Evolutionary conservation across 2,329 filamentous ascomycete species (phyloP).

Genomic region (Hypoxylon sp.): DNA sequence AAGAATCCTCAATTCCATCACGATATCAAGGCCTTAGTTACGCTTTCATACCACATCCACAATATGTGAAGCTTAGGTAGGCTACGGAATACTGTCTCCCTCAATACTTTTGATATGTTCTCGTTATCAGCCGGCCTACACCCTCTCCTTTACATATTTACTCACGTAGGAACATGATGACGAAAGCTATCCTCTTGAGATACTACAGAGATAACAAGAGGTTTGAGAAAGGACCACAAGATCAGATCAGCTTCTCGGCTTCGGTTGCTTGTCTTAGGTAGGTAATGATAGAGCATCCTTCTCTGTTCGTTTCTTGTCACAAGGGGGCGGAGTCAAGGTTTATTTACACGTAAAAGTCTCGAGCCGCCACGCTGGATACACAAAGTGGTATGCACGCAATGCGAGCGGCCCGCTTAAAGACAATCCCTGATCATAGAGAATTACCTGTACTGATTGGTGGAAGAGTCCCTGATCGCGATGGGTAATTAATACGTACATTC

Average conservation of each 20-base stretch:
- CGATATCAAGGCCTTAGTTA: background rate
- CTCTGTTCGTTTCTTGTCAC: conserved; percentile 27
- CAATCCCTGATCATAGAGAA: conserved; percentile 4
- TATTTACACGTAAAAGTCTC: conserved; percentile 15
- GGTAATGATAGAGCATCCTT: conserved; percentile 17
- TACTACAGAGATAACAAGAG: conserved; percentile 7
- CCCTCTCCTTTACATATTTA: background rate
- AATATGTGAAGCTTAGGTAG: background rate
- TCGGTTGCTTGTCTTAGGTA: conserved; percentile 9
- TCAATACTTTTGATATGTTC: background rate
- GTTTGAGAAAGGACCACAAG: conserved; percentile 20
- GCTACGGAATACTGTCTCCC: background rate
- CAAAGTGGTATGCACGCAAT: conserved; percentile 33
- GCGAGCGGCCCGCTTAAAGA: conserved; percentile 31
- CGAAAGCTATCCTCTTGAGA: background rate
- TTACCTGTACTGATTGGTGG: conserved; percentile 21
- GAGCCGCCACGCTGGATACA: conserved; percentile 37
- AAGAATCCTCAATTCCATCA: background rate
- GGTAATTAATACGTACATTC: conserved; percentile 9
- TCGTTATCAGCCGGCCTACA: background rate
- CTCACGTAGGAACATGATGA: background rate
- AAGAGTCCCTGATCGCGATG: conserved; percentile 11
- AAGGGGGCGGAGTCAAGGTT: conserved; percentile 17
- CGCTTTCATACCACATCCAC: background rate
- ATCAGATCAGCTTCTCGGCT: conserved; percentile 20